phyloP scores from a whole-genome alignment of 1,284 basidiomycete species.

The Ustilago sp. region DNA sequence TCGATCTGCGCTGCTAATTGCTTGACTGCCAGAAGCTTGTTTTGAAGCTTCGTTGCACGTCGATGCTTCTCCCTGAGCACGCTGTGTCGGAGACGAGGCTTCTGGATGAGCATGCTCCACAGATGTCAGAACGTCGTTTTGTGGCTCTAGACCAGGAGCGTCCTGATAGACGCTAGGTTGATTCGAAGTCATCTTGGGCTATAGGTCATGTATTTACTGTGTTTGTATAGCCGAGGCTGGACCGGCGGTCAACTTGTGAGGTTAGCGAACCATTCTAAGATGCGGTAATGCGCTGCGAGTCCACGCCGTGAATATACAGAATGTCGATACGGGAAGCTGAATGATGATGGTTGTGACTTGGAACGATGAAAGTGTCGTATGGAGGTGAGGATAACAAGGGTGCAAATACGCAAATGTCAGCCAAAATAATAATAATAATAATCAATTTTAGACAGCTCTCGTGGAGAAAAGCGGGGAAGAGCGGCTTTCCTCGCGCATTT shows the following conservation, averaged over 20 bases:
- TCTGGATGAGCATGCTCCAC: constrained; percentile 21
- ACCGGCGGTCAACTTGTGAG: not conserved
- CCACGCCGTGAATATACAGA: not conserved
- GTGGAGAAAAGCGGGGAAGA: constrained; percentile 11
- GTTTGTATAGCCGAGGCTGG: constrained; percentile 8
- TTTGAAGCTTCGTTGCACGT: not conserved
- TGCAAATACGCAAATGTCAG: not conserved
- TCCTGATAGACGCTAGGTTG: constrained; percentile 33
- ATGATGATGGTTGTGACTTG: constrained; percentile 21
- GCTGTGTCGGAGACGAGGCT: constrained; percentile 1
- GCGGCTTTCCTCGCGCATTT: not conserved
- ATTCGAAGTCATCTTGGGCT: constrained; percentile 2
- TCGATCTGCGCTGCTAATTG: not conserved
- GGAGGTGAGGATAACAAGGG: not conserved
- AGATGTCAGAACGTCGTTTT: constrained; percentile 25
- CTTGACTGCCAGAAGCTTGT: not conserved
- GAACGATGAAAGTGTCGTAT: not conserved
- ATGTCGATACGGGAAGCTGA: not conserved
- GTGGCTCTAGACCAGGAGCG: constrained; percentile 39
- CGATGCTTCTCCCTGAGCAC: not conserved
- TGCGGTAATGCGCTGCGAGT: not conserved
- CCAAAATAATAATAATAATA: too few relatives aligned
- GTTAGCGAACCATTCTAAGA: not conserved
- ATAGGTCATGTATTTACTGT: not conserved
- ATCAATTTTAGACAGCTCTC: not conserved